Conservation (phyloP, 2,329 filamentous ascomycete genomes). For the Tricladium varicosporioides region DNA sequence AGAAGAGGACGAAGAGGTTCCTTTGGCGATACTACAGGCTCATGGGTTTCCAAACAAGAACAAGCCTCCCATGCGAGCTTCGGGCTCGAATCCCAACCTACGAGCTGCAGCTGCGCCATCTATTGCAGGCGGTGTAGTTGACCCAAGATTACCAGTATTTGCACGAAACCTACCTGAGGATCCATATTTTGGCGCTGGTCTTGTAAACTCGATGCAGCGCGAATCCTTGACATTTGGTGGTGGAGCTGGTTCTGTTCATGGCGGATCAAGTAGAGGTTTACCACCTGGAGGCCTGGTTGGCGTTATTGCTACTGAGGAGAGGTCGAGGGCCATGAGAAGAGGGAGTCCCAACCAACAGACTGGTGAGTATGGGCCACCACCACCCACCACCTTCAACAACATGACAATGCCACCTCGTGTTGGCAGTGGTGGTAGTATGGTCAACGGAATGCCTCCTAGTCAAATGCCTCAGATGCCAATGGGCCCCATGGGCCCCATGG, state of each 20-base stretch:
- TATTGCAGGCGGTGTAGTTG: constrained; percentile 48
- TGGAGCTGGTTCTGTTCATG: constrained; percentile 45
- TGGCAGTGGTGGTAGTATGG: constrained; percentile 19
- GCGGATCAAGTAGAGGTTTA: constrained; percentile 33
- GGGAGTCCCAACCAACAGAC: constrained; percentile 70
- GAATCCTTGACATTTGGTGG: constrained; percentile 73
- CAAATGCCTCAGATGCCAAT: constrained; percentile 23
- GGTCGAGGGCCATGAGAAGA: constrained; percentile 72
- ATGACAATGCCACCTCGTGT: constrained; percentile 31
- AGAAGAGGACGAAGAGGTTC: constrained; percentile 76
- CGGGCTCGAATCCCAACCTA: constrained; percentile 71
- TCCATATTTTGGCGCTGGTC: constrained; percentile 76
- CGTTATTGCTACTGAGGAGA: constrained; percentile 83
- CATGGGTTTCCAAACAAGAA: constrained; percentile 83
- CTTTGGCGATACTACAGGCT: constrained; percentile 80
- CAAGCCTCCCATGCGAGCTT: constrained; percentile 67
- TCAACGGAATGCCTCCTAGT: constrained; percentile 26
- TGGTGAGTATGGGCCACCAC: constrained; percentile 38
- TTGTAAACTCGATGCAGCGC: constrained; percentile 69
- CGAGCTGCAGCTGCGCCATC: constrained; percentile 59
- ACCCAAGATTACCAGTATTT: constrained; percentile 67
- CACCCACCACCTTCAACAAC: constrained; percentile 31
- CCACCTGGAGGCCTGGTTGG: constrained; percentile 80
- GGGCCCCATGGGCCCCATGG: constrained; percentile 34
- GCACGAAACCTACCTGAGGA: constrained; percentile 79